Evolutionary conservation across 257 asterid species (phyloP).

Genomic region (Eustoma russellianum): DNA sequence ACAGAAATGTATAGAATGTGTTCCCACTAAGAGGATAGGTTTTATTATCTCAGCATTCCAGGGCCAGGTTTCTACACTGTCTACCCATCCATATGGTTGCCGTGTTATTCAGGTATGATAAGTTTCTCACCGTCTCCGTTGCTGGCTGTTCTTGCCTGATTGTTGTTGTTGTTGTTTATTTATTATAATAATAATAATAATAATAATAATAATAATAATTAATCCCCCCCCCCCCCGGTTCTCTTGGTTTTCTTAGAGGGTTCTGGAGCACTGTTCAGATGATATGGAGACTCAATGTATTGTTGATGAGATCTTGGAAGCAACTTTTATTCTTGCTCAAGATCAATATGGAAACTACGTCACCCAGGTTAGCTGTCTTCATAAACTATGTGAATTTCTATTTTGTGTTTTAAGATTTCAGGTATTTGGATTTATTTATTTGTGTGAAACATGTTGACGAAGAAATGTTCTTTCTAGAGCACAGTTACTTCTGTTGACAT

Average conservation of each 20-base stretch:
- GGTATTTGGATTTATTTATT: too few relatives aligned
- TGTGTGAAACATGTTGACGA: too few relatives aligned
- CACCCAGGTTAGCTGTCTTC: constrained; percentile 48
- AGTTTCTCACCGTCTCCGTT: not conserved
- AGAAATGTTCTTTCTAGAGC: too few relatives aligned
- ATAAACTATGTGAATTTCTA: not conserved
- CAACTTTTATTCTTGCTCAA: constrained; percentile 68
- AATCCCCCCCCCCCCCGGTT: too few relatives aligned
- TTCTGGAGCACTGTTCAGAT: constrained; percentile 74
- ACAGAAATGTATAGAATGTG: constrained; percentile 76
- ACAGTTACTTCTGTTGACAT: too few relatives aligned
- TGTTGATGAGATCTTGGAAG: constrained; percentile 80
- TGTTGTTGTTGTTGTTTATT: too few relatives aligned
- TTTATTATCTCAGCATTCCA: constrained; percentile 67
- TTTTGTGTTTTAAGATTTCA: not conserved
- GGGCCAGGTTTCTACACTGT: constrained; percentile 65
- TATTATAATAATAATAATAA: too few relatives aligned
- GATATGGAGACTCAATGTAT: constrained; percentile 49
- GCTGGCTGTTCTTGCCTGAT: too few relatives aligned
- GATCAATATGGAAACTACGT: constrained; percentile 91
- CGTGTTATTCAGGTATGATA: constrained; percentile 81
- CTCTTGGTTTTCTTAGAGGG: constrained; percentile 47
- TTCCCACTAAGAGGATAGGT: constrained; percentile 52
- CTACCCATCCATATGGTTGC: constrained; percentile 96
- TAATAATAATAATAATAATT: too few relatives aligned